Conservation (phyloP, 257 asterid genomes). For the Eustoma russellianum region DNA sequence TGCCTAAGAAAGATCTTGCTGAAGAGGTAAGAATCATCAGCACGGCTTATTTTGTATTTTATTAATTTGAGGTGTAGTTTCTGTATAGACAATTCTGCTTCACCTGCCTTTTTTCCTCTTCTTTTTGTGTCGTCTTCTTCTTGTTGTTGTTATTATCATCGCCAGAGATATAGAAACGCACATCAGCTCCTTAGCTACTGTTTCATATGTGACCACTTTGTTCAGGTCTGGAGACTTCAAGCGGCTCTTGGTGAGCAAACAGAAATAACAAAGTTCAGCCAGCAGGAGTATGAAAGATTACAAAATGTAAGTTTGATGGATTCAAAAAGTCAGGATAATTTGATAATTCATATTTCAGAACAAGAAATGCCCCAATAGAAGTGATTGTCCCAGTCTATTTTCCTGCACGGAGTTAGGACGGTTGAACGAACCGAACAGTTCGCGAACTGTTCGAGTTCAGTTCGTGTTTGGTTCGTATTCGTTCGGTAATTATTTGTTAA, state of each 20-base stretch:
- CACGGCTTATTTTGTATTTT: background rate
- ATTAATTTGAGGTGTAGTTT: background rate
- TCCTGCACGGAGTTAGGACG: too few species aligned
- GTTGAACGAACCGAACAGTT: too few species aligned
- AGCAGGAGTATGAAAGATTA: slow-evolving; percentile 92
- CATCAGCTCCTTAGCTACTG: background rate
- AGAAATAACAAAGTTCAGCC: slow-evolving; percentile 88
- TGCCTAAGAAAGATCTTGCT: slow-evolving; percentile 99
- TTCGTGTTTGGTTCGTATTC: too few species aligned
- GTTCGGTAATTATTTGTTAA: too few species aligned
- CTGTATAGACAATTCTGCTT: too few species aligned
- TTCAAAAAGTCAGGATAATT: too few species aligned
- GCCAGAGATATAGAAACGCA: too few species aligned
- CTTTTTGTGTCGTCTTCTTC: too few species aligned
- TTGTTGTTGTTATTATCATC: too few species aligned
- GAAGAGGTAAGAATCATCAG: slow-evolving; percentile 69
- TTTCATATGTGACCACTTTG: background rate
- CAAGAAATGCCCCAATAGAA: background rate
- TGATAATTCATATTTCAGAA: background rate
- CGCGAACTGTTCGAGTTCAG: too few species aligned
- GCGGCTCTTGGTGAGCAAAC: slow-evolving; percentile 99
- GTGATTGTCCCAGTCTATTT: too few species aligned
- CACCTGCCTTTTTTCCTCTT: too few species aligned
- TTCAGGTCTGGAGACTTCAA: slow-evolving; percentile 99
- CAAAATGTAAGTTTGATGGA: slow-evolving; percentile 51